Evolutionary conservation across 1,284 basidiomycete genomes (phyloP), one percentile per base, ranked within the genome.

Genomic region (Exsudoporus floridanus): DNA sequence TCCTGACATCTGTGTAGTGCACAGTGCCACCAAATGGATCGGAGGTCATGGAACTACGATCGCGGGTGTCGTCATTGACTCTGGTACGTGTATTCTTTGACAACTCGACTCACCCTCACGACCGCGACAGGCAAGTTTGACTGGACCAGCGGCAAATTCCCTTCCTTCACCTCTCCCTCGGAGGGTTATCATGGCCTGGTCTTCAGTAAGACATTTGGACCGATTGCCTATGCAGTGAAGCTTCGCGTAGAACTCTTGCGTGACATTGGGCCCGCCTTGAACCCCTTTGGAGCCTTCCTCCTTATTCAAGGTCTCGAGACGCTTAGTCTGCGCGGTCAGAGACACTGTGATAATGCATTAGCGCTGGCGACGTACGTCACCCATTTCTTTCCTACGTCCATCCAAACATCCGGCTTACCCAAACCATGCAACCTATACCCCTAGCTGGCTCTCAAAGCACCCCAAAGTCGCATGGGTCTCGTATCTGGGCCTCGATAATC

Each of bases 21-120:
- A 94, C 73, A 89, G 86, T 54, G 90, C 91, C 0, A 94, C 92
- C 4, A 94, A 95, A 69, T 94, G 92, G 92, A 92, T 94, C 47
- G 88, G 91, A 28, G 91, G 92, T 0, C 92, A 93, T 67, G 92
- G 92, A 52, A 94, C 88, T 3, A 92, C 90, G 25, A 92, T 95
- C 46, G 92, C 79, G 6, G 93, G 93, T 54, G 84, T 94, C 19
- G 77, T 95, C 56, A 69, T 94, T 49, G 92, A 93, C 68, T 80
- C 83, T 23, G 92, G 82, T 77, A 55, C 4, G 66, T 60, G 18
- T 18, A 6, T 44, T 14, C 16, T 21, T 27, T 30, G n/a, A 18
- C 13, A 19, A 34, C 5, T 28, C n/a, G 19, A 46, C 43, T 27
- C 28, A 27, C 45, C 4, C 25, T 18, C 30, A 8, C 41, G 3